Percentiles rank a stretch among this genome's conserved stretches.
Evolutionary conservation across 345 rosid genomes (phyloP).

Genomic region (Aegle marmelos): DNA sequence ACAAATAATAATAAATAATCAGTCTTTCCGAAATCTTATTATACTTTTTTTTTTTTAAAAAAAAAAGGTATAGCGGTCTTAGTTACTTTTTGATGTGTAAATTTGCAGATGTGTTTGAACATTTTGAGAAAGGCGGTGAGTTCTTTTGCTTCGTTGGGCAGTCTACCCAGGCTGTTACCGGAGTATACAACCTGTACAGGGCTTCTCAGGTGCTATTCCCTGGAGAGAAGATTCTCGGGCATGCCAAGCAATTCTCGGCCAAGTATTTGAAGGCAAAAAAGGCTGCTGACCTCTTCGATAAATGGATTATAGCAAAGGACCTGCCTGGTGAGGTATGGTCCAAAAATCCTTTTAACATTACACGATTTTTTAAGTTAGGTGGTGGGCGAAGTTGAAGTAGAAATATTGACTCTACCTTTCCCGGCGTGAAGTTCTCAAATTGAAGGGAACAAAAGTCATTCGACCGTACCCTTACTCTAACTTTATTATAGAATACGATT

Average conservation of each 20-base stretch:
- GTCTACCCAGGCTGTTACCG: slow-evolving; percentile 88
- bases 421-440: too few species aligned
- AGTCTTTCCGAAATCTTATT: too few species aligned
- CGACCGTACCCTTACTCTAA: too few species aligned
- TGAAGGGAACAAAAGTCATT: too few species aligned
- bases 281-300: slow-evolving; percentile 62
- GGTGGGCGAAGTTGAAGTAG: too few species aligned
- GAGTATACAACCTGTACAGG: slow-evolving; percentile 75
- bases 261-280: slow-evolving; percentile 52
- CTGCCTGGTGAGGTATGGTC: slow-evolving; percentile 79
- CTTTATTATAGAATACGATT: not conserved
- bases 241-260: slow-evolving; percentile 55
- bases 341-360: not conserved
- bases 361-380: too few species aligned
- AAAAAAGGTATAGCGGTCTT: not conserved
- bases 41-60: too few species aligned
- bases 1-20: not conserved
- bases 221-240: slow-evolving; percentile 62
- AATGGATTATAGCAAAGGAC: slow-evolving; percentile 95
- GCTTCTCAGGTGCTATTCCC: slow-evolving; percentile 79
- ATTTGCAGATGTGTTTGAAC: slow-evolving; percentile 63
- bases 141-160: slow-evolving; percentile 83
- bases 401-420: too few species aligned
- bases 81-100: not conserved
- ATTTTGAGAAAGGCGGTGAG: slow-evolving; percentile 63